Percentiles rank a stretch among this genome's conserved stretches.
Evolutionary conservation across 2,329 filamentous ascomycete species (phyloP).

Genomic region (Thermothelomyces thermophilus): DNA sequence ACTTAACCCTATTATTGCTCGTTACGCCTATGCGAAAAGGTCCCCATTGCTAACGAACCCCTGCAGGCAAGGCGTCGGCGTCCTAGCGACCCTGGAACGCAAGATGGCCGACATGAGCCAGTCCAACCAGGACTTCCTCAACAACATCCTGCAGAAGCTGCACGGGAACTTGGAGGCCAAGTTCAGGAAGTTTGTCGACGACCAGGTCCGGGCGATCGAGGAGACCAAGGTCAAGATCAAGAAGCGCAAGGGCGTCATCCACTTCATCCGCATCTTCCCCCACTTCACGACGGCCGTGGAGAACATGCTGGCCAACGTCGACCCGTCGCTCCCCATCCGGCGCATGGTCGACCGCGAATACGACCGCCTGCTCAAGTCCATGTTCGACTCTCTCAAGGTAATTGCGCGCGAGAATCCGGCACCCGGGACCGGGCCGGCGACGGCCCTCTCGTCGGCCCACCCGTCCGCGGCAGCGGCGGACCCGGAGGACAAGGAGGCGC

Average conservation of each 20-base stretch:
- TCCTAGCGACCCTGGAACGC: conserved; percentile 73
- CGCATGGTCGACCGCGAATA: conserved; percentile 82
- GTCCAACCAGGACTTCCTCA: conserved; percentile 87
- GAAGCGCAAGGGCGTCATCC: conserved; percentile 94
- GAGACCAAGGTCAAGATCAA: conserved; percentile 99
- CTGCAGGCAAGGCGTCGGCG: conserved; percentile 78
- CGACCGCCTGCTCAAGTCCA: conserved; percentile 79
- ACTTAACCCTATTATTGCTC: conserved; percentile 21
- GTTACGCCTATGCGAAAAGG: background rate
- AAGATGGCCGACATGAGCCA: conserved; percentile 75
- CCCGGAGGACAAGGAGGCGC: conserved; percentile 86
- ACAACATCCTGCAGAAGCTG: conserved; percentile 68
- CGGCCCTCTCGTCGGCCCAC: conserved; percentile 17
- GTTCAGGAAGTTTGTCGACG: conserved; percentile 85
- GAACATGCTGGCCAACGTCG: conserved; percentile 63
- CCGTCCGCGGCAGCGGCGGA: conserved; percentile 37
- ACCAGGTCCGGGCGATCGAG: conserved; percentile 91
- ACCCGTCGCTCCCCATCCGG: conserved; percentile 57
- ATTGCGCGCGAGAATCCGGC: conserved; percentile 69
- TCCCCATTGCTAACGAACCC: conserved; percentile 18
- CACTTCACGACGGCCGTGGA: conserved; percentile 77
- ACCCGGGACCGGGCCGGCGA: conserved; percentile 34
- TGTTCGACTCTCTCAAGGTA: conserved; percentile 95
- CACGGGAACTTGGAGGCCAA: conserved; percentile 66
- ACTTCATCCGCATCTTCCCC: conserved; percentile 91